Evolutionary conservation across 1,284 basidiomycete genomes (phyloP).

Genomic region (Cerrena zonata): DNA sequence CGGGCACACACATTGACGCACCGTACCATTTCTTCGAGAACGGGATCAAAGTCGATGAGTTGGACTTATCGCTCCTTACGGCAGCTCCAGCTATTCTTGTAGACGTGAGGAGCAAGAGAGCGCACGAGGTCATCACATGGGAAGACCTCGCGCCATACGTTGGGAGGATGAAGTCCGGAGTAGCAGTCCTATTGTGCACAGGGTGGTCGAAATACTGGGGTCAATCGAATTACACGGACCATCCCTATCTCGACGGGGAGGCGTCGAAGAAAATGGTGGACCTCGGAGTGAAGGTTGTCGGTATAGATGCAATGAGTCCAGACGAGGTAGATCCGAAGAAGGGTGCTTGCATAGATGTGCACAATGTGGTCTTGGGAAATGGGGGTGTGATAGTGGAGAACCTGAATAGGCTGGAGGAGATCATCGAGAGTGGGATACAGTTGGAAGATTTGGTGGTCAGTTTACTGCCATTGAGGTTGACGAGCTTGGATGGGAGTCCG

Average conservation of each 20-base stretch:
- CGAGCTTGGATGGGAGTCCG: slow-evolving; percentile 58
- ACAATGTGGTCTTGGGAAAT: slow-evolving; percentile 49
- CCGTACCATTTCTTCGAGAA: slow-evolving; percentile 61
- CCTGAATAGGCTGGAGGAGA: slow-evolving; percentile 41
- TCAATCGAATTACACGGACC: slow-evolving; percentile 45
- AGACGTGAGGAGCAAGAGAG: slow-evolving; percentile 36
- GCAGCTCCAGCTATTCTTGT: slow-evolving; percentile 40
- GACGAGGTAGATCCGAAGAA: slow-evolving; percentile 46
- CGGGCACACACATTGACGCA: slow-evolving; percentile 70
- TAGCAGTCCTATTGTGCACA: slow-evolving; percentile 26
- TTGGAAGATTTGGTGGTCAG: slow-evolving; percentile 37
- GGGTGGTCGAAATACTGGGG: slow-evolving; percentile 40
- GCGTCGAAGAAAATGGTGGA: slow-evolving; percentile 45
- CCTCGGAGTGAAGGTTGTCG: slow-evolving; percentile 50
- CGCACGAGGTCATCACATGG: slow-evolving; percentile 50
- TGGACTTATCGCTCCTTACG: slow-evolving; percentile 37
- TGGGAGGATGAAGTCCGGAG: slow-evolving; percentile 20
- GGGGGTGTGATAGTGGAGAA: slow-evolving; percentile 67
- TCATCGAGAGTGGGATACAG: slow-evolving; percentile 26
- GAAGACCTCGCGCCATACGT: slow-evolving; percentile 35
- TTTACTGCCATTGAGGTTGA: slow-evolving; percentile 53
- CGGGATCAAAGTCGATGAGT: slow-evolving; percentile 50
- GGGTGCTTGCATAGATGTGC: slow-evolving; percentile 39
- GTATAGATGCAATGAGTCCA: slow-evolving; percentile 59
- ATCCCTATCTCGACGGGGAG: slow-evolving; percentile 54